phyloP scores from a whole-genome alignment of 148 eudicot genomes.

The Vaccinium macrocarpon region DNA sequence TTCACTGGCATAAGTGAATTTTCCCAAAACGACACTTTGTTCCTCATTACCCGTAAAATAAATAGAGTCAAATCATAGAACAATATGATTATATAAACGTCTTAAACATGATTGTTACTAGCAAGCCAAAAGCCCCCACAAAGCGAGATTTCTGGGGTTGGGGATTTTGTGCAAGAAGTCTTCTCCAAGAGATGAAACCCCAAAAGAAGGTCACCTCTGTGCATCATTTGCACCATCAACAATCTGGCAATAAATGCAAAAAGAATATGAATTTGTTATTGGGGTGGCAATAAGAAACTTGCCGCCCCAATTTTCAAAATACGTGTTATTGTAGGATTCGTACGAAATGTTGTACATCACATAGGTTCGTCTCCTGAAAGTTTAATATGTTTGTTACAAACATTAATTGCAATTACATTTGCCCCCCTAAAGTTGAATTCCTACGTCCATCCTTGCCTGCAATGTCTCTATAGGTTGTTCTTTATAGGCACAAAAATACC shows the following conservation, averaged over 20 bases:
- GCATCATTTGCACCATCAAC: not conserved
- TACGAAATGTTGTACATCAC: too few relatives aligned
- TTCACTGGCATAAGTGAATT: not conserved
- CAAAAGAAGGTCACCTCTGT: not conserved
- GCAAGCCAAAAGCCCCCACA: not conserved
- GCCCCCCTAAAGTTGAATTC: not conserved
- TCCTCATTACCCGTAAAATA: not conserved
- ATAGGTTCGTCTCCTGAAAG: not conserved
- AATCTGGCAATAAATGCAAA: not conserved
- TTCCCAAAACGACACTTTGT: not conserved
- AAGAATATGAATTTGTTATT: not conserved
- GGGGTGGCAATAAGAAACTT: too few relatives aligned
- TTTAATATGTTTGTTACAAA: not conserved
- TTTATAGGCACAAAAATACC: not conserved
- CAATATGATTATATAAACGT: not conserved
- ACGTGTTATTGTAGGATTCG: too few relatives aligned
- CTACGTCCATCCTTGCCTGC: not conserved
- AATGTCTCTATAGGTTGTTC: not conserved
- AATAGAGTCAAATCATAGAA: not conserved
- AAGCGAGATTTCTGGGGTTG: not conserved
- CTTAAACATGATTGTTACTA: not conserved
- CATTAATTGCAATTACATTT: not conserved
- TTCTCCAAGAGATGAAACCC: not conserved
- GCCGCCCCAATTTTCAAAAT: too few relatives aligned
- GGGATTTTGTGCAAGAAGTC: not conserved